Evolutionary conservation across 1,284 basidiomycete species (phyloP), one percentile per base, ranked within the genome.

Genomic region (Trametes polyzona): DNA sequence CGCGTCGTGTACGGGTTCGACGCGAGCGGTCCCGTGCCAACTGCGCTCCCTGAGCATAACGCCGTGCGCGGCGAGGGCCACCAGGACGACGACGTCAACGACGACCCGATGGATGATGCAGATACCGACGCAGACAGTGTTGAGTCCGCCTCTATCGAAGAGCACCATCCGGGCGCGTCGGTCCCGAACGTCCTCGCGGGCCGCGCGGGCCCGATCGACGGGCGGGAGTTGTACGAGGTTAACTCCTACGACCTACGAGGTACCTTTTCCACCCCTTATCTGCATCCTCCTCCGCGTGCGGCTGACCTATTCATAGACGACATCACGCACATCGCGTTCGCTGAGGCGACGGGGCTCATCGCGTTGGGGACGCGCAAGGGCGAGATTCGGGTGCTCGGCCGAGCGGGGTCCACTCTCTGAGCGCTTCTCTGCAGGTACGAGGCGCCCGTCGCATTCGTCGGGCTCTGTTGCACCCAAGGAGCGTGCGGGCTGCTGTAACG

Each of bases 191-290:
- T 21, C 43, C 43, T 50, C 24, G 35, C 36, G 16, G 53, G 36
- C 16, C 42, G 49, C 0, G 49, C 50, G 17, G 53, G 32, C 14
- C 41, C 48, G 4, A 67, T 71, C 23, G 68, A 76, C 9, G 75
- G 74, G 11, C 65, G 67, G 19, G 69, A 71, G 21, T 67, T 83
- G 5, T 75, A 77, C 55, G 69, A 73, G 32, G 66, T 77, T 8
- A 65, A 73, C 36, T 82, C 82, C 3, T 78, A 77, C 59, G 81
- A 83, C 67, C 67, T 83, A 27, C 72, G 76, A 74, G 80, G 82
- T 82, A 42, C 37, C 71, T 61, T 11, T 10, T 33, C 39, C 17
- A 49, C n/a, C 52, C 17, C 14, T 2, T 21, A 30, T 19, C 27
- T 21, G 21, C 7, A 17, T 19, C 30, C 27, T 17, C 37, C 7